Base-by-base conservation (phyloP, 768 basidiomycete genomes). In the Phanerochaete carnosa region DNA sequence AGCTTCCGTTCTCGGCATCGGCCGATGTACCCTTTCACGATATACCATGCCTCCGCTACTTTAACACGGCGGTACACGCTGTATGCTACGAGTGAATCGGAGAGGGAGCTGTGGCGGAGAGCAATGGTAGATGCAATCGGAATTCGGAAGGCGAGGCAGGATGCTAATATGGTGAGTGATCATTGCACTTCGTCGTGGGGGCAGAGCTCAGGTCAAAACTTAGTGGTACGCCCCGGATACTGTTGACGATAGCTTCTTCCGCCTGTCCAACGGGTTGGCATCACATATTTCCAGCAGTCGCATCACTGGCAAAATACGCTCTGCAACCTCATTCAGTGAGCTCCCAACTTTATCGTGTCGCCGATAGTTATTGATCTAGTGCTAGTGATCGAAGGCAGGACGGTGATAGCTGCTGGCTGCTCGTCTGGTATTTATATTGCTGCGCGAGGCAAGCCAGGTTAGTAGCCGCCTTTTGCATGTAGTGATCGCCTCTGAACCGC, bases 1-100 rank as follows among this genome's bases (percentile, higher is more conserved):
- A 78, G 73, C 50, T 74, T 86, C 35, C 80, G 81, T 57, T 81
- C 77, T 13, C 77, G 81, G 43, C 76, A 77, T 58, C 77, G 82
- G 26, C 72, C 83, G 13, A 73, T 92, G 67, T 94, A 84, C 68
- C 92, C 92, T 1, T 89, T 94, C 70, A 89, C 85, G 0, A 74
- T 94, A 63, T 89, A 84, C 70, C 91, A 94, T 61, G 85, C 87
- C 0, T 79, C 82, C 0, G 80, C 79, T 55, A 80, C 79, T 55
- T 66, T 75, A 19, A 76, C 73, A 54, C 81, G 91, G 47, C 75
- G 86, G 60, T 94, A 93, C 70, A 94, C 88, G 2, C 75, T 94
- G 11, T 90, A 85, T 64, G 86, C 88, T 0, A 64, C 76, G 19
- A 84, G 80, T 13, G 87, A 91, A 47, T 68, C 74, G 1, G 62